A percentile compares a stretch with the other conserved stretches of the same genome.
phyloP scores from a whole-genome alignment of 2,329 filamentous ascomycete genomes.

The Venturia oleaginea region DNA sequence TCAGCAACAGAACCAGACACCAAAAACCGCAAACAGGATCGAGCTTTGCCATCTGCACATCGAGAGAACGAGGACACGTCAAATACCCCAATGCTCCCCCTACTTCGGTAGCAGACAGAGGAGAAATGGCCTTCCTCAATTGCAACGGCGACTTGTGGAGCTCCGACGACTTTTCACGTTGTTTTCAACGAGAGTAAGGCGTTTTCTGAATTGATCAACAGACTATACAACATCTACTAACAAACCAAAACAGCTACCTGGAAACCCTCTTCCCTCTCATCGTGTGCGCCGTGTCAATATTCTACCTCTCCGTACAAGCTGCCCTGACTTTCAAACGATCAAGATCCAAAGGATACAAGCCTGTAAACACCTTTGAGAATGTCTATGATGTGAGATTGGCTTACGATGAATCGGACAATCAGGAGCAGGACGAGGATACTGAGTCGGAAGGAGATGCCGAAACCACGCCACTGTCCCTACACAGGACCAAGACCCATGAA shows the following conservation, averaged over 20 bases:
- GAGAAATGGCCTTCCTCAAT: neutral
- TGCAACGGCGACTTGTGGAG: constrained; percentile 12
- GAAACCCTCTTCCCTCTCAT: constrained; percentile 70
- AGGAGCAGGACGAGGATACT: constrained; percentile 33
- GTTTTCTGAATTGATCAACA: neutral
- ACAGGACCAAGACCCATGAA: constrained; percentile 38
- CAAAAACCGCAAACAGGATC: neutral
- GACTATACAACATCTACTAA: constrained; percentile 14
- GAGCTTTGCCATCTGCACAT: neutral
- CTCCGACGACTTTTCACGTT: constrained; percentile 50
- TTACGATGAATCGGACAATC: constrained; percentile 23
- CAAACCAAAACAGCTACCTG: constrained; percentile 52
- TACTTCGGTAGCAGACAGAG: neutral
- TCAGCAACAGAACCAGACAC: neutral
- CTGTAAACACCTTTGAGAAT: constrained; percentile 38
- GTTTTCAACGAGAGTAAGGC: constrained; percentile 59
- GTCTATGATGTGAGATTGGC: constrained; percentile 23
- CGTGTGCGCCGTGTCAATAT: constrained; percentile 59
- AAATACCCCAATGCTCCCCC: neutral
- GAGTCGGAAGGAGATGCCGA: constrained; percentile 52
- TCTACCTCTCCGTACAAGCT: constrained; percentile 53
- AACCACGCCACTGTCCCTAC: constrained; percentile 43
- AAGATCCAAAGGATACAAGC: constrained; percentile 50
- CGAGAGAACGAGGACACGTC: neutral
- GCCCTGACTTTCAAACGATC: constrained; percentile 44